A percentile compares a stretch with the other conserved stretches of the same genome.
Evolutionary conservation across 495 filamentous ascomycete genomes (phyloP).

Genomic region (Amphirosellinia nigrospora): DNA sequence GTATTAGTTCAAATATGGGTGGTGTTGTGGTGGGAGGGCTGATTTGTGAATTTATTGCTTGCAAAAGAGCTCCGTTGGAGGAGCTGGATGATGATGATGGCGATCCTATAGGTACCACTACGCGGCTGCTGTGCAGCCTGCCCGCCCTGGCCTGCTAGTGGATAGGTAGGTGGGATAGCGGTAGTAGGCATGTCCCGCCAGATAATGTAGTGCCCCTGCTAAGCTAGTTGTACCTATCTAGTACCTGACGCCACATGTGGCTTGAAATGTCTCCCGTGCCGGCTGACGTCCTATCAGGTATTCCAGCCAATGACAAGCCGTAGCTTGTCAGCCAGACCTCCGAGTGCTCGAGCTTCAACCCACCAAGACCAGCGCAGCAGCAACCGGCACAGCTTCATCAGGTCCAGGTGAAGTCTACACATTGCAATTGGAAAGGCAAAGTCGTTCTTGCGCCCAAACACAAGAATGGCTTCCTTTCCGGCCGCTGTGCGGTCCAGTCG

Average conservation of each 20-base stretch:
- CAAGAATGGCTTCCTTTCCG: conserved; percentile 57
- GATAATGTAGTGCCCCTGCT: background rate
- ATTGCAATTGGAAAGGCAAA: conserved; percentile 39
- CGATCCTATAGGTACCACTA: conserved; percentile 19
- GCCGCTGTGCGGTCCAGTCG: conserved; percentile 53
- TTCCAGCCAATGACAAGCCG: conserved; percentile 29
- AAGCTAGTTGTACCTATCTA: background rate
- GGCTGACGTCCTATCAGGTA: no score
- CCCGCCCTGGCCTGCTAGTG: conserved; percentile 17
- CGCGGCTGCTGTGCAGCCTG: conserved; percentile 46
- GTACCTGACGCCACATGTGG: conserved; percentile 10
- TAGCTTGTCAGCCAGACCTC: conserved; percentile 32
- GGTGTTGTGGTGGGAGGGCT: background rate
- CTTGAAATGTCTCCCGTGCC: no score
- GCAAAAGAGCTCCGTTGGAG: conserved; percentile 26
- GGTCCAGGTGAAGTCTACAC: conserved; percentile 24
- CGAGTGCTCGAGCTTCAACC: conserved; percentile 32
- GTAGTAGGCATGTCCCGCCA: no score
- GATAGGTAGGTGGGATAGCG: background rate
- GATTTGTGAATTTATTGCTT: conserved; percentile 20
- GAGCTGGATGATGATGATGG: conserved; percentile 15
- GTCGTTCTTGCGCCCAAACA: conserved; percentile 43
- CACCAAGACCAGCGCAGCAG: conserved; percentile 25
- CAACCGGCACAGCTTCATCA: conserved; percentile 27
- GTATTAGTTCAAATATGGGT: background rate